These are phyloP conservation scores for Lizonia empirigonia DNA, from an alignment of 2,329 filamentous ascomycete species.

Conservation along the genomic window DNA sequence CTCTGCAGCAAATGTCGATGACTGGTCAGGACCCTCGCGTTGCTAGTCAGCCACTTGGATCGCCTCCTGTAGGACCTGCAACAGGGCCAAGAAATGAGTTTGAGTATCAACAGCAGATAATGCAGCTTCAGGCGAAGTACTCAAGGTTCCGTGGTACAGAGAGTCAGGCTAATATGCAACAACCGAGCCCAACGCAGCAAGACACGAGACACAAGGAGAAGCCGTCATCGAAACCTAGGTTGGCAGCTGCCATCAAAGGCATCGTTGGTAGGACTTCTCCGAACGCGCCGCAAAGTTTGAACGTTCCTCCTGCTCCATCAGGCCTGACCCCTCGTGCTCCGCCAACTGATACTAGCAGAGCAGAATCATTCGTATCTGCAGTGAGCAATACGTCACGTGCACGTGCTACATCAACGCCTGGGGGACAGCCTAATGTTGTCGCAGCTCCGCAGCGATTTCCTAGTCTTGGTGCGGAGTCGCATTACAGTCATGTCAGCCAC, in stretches of 20 bases:
- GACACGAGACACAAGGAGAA: constrained; percentile 30
- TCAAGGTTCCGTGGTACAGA: constrained; percentile 52
- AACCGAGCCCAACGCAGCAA: constrained; percentile 33
- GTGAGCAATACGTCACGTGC: constrained; percentile 31
- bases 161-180: constrained; percentile 48
- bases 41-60: constrained; percentile 15
- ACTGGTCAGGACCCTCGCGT: constrained; percentile 23
- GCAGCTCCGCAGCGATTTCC: constrained; percentile 26
- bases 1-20: constrained; percentile 13
- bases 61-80: constrained; percentile 16
- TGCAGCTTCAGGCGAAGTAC: constrained; percentile 40
- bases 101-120: constrained; percentile 40
- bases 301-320: background rate
- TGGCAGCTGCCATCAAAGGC: constrained; percentile 56
- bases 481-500: constrained; percentile 39
- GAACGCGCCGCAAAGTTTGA: constrained; percentile 16
- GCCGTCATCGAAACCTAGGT: constrained; percentile 29
- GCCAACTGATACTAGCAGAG: background rate
- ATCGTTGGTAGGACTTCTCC: constrained; percentile 33
- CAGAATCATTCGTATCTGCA: constrained; percentile 23
- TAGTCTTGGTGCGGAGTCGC: constrained; percentile 37
- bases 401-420: constrained; percentile 21
- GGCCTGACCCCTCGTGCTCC: background rate
- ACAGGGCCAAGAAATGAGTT: constrained; percentile 33
- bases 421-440: constrained; percentile 22